Percentiles rank a stretch among this genome's conserved stretches.
These are phyloP conservation scores for Dendrobium officinale DNA, from an alignment of 106 monocot species.

Conservation along the genomic window DNA sequence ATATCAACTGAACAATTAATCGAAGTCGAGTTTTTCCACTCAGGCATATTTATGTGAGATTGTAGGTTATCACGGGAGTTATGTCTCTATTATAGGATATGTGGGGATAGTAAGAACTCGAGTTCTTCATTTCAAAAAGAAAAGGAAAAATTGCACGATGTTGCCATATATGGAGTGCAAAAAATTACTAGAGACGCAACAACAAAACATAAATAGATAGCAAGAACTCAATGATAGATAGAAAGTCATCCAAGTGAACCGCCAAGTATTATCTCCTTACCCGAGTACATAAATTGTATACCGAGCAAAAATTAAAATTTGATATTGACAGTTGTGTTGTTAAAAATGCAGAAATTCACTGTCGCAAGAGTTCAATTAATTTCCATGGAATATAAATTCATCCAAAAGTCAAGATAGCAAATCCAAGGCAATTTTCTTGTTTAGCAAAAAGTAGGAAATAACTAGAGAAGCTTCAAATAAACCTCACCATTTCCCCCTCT, in stretches of 20 bases:
- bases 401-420: background rate
- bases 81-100: too few species aligned
- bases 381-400: constrained; percentile 4
- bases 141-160: background rate
- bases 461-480: background rate
- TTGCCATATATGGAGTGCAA: background rate
- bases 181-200: background rate
- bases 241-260: background rate
- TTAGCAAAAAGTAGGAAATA: background rate
- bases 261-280: background rate
- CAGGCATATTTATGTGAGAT: too few species aligned
- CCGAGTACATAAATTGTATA: background rate
- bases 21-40: too few species aligned
- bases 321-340: background rate
- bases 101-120: too few species aligned
- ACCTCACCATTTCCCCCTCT: constrained; percentile 38
- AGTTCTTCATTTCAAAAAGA: too few species aligned
- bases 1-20: too few species aligned
- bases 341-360: background rate
- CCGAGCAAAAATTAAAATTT: background rate
- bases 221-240: background rate
- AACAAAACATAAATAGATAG: background rate
- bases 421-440: background rate
- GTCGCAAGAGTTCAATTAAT: background rate
- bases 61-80: too few species aligned